Conservation (phyloP, 2,329 filamentous ascomycete species). For the Byssochlamys sp. region DNA sequence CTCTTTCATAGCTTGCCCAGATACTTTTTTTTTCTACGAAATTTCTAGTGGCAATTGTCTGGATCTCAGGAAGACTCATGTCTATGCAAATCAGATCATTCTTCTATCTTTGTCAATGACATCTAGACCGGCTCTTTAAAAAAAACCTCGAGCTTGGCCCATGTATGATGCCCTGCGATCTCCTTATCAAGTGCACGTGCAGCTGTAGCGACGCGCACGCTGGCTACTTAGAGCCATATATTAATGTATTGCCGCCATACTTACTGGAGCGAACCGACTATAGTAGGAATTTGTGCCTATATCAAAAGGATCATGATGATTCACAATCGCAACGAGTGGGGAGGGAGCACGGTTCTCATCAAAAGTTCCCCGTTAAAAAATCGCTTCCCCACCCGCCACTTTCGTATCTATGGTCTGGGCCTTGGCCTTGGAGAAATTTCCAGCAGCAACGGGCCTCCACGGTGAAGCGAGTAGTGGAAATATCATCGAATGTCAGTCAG, state of each 20-base stretch:
- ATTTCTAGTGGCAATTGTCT: neutral
- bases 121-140: no score
- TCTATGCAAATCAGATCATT: neutral
- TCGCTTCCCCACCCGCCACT: neutral
- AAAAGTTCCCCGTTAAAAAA: neutral
- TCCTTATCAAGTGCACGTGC: neutral
- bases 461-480: neutral
- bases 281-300: neutral
- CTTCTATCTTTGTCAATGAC: neutral
- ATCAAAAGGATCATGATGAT: neutral
- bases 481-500: neutral
- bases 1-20: neutral
- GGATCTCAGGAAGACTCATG: neutral
- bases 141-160: neutral
- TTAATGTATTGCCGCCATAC: neutral
- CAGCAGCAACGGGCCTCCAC: neutral
- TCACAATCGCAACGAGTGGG: neutral
- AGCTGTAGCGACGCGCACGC: neutral
- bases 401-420: neutral
- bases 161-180: neutral
- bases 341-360: neutral
- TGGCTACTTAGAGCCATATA: neutral
- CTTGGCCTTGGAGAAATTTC: neutral
- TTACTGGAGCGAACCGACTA: neutral
- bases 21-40: neutral